Conservation (phyloP, 345 rosid species). For the Eucalyptus regnans region DNA sequence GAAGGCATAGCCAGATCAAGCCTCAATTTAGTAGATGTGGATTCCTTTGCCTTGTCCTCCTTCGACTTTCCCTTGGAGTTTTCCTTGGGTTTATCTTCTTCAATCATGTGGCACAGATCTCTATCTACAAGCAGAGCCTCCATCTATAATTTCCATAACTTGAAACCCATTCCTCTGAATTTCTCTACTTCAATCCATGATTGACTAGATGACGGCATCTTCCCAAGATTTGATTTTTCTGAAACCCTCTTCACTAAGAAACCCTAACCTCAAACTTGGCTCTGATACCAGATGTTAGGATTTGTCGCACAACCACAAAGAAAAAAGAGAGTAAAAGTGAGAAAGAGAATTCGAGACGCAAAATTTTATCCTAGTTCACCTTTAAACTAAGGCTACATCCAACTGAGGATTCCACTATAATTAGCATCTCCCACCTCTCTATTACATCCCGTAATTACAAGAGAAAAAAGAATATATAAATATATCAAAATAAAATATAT, state of each 20-base stretch:
- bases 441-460: not conserved
- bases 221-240: not conserved
- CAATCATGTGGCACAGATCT: not conserved
- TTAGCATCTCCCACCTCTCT: not conserved
- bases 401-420: not conserved
- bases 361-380: fast-evolving
- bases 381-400: not conserved
- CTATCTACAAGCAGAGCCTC: not conserved
- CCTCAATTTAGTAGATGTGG: not conserved
- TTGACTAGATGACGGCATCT: not conserved
- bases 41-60: not conserved
- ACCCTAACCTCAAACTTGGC: not conserved
- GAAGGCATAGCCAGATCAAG: not conserved
- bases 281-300: not conserved
- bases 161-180: not conserved
- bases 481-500: no score
- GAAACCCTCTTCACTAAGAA: not conserved
- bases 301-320: not conserved
- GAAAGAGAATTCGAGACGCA: not conserved
- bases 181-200: not conserved
- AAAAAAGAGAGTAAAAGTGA: not conserved
- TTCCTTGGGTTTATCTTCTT: not conserved
- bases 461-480: not conserved
- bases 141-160: not conserved
- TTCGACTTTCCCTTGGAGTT: not conserved